phyloP scores from a whole-genome alignment of 2,329 filamentous ascomycete species.

The Sordariomycetes sp. region DNA sequence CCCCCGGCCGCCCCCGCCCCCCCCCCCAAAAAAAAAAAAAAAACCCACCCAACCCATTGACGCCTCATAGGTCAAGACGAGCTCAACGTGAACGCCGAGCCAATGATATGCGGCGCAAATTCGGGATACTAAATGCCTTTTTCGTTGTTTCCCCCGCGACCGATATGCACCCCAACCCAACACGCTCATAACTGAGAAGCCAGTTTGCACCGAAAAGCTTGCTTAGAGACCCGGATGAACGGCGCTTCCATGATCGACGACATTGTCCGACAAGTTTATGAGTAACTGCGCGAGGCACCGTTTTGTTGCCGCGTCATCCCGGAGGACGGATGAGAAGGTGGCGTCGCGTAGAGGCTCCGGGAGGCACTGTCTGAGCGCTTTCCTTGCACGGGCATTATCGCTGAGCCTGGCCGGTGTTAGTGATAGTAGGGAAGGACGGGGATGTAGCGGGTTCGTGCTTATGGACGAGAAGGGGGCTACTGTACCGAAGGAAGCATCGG shows the following conservation, averaged over 20 bases:
- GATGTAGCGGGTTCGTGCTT: not conserved
- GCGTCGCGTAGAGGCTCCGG: conserved; percentile 97
- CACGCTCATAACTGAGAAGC: not conserved
- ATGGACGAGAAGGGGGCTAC: conserved; percentile 7
- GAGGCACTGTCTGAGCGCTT: conserved; percentile 88
- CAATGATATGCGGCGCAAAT: not conserved
- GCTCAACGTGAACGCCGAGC: not conserved
- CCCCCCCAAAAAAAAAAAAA: too few relatives aligned
- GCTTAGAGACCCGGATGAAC: conserved; percentile 8
- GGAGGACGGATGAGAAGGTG: conserved; percentile 90
- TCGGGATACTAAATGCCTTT: not conserved
- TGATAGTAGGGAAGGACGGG: not conserved
- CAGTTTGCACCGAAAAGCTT: not conserved
- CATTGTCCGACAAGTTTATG: conserved; percentile 89
- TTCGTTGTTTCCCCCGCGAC: not conserved
- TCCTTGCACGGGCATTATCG: conserved; percentile 89
- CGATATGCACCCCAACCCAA: not conserved
- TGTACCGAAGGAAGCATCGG: conserved; percentile 84
- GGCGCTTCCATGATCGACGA: conserved; percentile 36
- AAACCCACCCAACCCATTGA: too few relatives aligned
- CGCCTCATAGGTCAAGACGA: not conserved
- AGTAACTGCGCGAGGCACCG: conserved; percentile 92
- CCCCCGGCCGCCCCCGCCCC: too few relatives aligned
- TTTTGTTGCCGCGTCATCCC: conserved; percentile 95
- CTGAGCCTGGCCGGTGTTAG: conserved; percentile 49